Base-by-base conservation (phyloP, 2,329 filamentous ascomycete species). In the Botryosphaeria dothidea region DNA sequence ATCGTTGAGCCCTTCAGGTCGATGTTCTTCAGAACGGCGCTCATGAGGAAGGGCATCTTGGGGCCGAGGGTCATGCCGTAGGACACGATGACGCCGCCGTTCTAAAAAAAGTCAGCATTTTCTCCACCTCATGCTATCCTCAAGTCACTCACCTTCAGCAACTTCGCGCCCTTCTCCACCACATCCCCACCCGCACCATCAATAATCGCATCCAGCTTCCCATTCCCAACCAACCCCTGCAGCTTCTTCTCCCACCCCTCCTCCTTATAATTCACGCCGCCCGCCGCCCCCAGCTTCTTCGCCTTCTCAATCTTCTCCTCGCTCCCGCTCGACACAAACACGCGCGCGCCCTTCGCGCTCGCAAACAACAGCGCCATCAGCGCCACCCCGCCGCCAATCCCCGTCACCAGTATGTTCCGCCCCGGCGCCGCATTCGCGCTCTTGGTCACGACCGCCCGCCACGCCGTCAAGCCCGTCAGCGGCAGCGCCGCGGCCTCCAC, bases 31-130 rank as follows among this genome's bases (percentile, higher is more conserved):
- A 98, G 78, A 15, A 95, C 90, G 0, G 93, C 93, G 66, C 83
- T 79, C 91, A 97, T 97, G 13, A 86, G 73, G 85, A 92, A 97
- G 60, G 92, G 88, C 89, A 96, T 94, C 79, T 90, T 92, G 1
- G 94, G 93, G 0, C 84, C 82, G 2, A 91, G 81, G 0, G 94
- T 98, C 94, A 98, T 97, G 67, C 95, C 94, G 75, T 98, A 98
- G 69, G 89, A 83, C 1, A 89, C 86, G 66, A 98, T 89, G n/a
- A 94, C 84, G 63, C 93, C 95, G 5, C 95, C 94, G 1, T 85
- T 78, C 85, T 83, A 65, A 17, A 4, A 2, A 5, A 9, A 11
- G 36, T 54, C 36, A 58, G 9, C 41, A 51, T 27, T 19, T 66
- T 71, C 49, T 71, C 67, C 51, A 25, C n/a, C 13, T 7, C 17